Evolutionary conservation across 805 yeast species (phyloP), one percentile per base, ranked within the genome.

Genomic region (Cyberlindnera suaveolens): DNA sequence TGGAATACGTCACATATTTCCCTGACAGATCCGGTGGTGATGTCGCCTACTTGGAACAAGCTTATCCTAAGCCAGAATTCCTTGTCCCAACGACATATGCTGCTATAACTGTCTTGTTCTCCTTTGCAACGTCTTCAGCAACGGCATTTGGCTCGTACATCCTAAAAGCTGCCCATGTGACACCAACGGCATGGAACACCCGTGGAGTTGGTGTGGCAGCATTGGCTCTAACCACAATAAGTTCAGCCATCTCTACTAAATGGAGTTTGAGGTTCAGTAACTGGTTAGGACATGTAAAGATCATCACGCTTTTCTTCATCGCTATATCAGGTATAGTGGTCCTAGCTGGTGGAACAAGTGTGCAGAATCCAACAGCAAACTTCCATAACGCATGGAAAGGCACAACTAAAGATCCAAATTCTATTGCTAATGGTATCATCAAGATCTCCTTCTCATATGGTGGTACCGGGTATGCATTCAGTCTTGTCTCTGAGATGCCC

Each of bases 391-490:
- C 70, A 0, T 54, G 66, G 72, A 47, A 67, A 52, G 62, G 74
- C 1, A 62, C 75, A 3, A 70, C 74, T 0, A 57, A 58, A 1
- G 64, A 64, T 45, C 72, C 73, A 11, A 67, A 71, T 51, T 57
- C 65, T 11, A 70, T 71, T 46, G 64, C 71, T 9, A 66, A 53
- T 45, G 69, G 75, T 1, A 69, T 71, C 33, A 56, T 71, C 39
- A 70, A 71, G 40, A 72, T 68, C 34, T 59, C 71, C 4, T 71
- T 71, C 39, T 61, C 75, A 1, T 71, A 66, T 44, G 64, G 71
- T 41, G 75, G 75, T 32, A 51, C 65, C 16, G 50, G 52, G 9
- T 71, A 71, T 52, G 68, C 68, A 0, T 64, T 71, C 49, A 63
- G 61, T 11, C 63, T 70, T 29, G 64, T 58, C 31, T 59, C 59